These are phyloP conservation scores for Aspergillus ustus DNA, from an alignment of 2,329 filamentous ascomycete genomes.

Conservation along the genomic window DNA sequence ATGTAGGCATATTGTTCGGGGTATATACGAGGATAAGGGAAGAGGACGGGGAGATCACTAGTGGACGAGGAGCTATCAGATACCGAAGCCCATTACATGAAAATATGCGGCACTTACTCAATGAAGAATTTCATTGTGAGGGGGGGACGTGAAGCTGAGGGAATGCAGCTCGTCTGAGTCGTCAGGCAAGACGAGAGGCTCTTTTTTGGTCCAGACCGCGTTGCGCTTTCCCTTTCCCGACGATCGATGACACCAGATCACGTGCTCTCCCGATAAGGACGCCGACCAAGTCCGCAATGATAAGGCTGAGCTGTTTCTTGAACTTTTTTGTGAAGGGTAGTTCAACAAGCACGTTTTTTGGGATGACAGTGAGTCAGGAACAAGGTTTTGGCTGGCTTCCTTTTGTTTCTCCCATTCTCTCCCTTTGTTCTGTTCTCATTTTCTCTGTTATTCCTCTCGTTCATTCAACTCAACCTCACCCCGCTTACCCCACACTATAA, in stretches of 20 bases:
- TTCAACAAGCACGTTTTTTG: constrained; percentile 4
- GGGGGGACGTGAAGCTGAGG: constrained; percentile 26
- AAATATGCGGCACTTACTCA: constrained; percentile 55
- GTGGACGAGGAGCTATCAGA: constrained; percentile 14
- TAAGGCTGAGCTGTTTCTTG: constrained; percentile 1
- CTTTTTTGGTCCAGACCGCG: constrained; percentile 24
- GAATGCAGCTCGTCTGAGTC: constrained; percentile 16
- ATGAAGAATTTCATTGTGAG: constrained; percentile 78
- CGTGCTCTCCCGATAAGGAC: constrained; percentile 39
- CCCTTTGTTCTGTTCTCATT: neutral
- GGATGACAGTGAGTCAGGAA: constrained; percentile 12
- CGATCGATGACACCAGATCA: constrained; percentile 39
- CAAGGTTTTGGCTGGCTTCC: constrained; percentile 7
- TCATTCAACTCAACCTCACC: constrained; percentile 23
- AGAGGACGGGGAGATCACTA: constrained; percentile 71
- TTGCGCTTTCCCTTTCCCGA: constrained; percentile 37
- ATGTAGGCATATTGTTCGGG: constrained; percentile 79
- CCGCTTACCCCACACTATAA: constrained; percentile 45
- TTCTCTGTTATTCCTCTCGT: constrained; percentile 8
- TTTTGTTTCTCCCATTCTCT: constrained; percentile 1
- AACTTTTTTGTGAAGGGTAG: neutral
- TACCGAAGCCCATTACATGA: constrained; percentile 4
- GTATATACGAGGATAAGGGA: constrained; percentile 76
- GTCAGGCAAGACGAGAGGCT: constrained; percentile 8
- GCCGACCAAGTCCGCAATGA: constrained; percentile 23